A percentile compares a stretch with the other conserved stretches of the same genome.
Conservation (phyloP, 257 asterid genomes). For the Solanum ahanhuiri region DNA sequence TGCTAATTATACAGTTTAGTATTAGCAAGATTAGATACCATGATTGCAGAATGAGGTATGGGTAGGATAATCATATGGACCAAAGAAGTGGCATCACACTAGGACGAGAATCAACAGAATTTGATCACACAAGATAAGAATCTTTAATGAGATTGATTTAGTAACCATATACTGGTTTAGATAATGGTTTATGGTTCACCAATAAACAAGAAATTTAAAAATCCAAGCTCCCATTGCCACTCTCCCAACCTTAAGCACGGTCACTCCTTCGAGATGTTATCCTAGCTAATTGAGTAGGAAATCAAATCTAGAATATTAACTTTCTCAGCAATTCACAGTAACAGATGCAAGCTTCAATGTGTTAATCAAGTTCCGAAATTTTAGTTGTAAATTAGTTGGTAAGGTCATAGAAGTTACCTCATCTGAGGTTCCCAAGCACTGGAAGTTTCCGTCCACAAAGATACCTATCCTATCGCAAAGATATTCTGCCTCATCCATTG, state of each 20-base stretch:
- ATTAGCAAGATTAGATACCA: neutral
- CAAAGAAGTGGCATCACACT: neutral
- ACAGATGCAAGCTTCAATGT: neutral
- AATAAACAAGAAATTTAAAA: neutral
- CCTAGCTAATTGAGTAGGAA: neutral
- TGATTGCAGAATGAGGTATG: neutral
- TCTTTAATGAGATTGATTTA: neutral
- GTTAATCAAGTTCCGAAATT: neutral
- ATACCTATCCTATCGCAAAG: constrained; percentile 18
- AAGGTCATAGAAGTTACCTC: constrained; percentile 2
- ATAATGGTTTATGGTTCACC: neutral
- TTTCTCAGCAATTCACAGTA: neutral
- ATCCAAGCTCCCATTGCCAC: neutral
- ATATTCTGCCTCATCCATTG: constrained; percentile 19
- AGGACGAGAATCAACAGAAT: neutral
- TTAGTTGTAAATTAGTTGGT: neutral
- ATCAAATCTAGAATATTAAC: neutral
- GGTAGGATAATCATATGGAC: neutral
- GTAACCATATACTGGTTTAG: neutral
- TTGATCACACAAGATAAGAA: neutral
- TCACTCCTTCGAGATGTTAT: neutral
- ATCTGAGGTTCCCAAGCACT: constrained; percentile 12
- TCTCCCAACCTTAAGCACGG: neutral
- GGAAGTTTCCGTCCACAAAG: constrained; percentile 11
- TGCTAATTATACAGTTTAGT: neutral